Evolutionary conservation across 2,329 filamentous ascomycete genomes (phyloP).

Genomic region (Colletotrichum sp.): DNA sequence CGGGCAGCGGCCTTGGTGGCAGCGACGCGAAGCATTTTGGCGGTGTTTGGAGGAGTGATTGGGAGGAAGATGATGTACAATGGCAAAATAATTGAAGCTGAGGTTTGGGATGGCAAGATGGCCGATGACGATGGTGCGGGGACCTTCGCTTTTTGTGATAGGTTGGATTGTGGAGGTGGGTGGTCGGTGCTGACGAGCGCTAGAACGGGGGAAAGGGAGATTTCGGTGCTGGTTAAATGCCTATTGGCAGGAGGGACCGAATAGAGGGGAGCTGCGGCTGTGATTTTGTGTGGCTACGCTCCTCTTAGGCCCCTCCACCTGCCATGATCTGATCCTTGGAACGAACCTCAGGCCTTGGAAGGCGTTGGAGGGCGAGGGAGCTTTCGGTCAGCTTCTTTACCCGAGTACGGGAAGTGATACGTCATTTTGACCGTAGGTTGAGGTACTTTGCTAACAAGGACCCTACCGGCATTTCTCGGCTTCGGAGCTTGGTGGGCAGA

Average conservation of each 20-base stretch:
- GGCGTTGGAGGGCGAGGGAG: not conserved
- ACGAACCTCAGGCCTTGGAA: not conserved
- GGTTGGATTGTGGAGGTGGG: conserved; percentile 9
- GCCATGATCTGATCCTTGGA: conserved; percentile 16
- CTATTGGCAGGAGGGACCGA: not conserved
- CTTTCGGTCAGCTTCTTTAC: conserved; percentile 1
- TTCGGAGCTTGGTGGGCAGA: not conserved
- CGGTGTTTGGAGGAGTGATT: conserved; percentile 15
- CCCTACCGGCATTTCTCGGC: conserved; percentile 16
- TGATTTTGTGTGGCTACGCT: not conserved
- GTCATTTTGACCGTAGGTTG: not conserved
- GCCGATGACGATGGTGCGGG: conserved; percentile 17
- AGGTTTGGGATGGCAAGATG: not conserved
- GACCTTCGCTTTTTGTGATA: conserved; percentile 17
- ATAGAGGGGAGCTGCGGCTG: not conserved
- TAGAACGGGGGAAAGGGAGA: not conserved
- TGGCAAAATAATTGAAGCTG: not conserved
- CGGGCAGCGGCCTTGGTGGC: conserved; percentile 59
- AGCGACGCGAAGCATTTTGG: conserved; percentile 70
- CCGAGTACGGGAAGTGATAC: conserved; percentile 12
- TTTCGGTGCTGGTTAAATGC: not conserved
- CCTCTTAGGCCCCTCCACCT: not conserved
- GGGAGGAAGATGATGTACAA: conserved; percentile 9
- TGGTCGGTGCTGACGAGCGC: not conserved
- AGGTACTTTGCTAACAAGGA: conserved; percentile 17